phyloP scores from a whole-genome alignment of 192 early-diverging fungal genomes.

The Coemansia sp. region DNA sequence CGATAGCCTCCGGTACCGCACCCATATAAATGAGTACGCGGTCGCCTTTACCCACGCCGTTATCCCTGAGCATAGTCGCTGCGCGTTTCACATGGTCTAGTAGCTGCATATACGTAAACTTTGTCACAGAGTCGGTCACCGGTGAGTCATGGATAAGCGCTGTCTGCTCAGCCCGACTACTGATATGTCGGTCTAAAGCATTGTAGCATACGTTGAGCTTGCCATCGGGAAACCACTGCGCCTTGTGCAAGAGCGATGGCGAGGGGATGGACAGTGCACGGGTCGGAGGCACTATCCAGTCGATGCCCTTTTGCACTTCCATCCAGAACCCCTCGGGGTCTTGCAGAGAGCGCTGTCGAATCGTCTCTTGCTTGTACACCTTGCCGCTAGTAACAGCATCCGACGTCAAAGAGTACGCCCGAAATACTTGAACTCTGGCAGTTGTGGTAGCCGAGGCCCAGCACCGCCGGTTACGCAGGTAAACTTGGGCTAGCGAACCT shows the following conservation, averaged over 20 bases:
- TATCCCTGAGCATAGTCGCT: constrained; percentile 60
- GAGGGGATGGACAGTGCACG: constrained; percentile 51
- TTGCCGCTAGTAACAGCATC: not conserved
- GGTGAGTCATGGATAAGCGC: constrained; percentile 79
- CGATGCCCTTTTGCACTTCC: constrained; percentile 19
- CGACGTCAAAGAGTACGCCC: not conserved
- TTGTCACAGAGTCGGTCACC: constrained; percentile 54
- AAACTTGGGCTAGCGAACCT: not conserved
- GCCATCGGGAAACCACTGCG: constrained; percentile 69
- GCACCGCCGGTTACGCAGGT: not conserved
- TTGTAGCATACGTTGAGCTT: constrained; percentile 74
- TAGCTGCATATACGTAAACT: constrained; percentile 68
- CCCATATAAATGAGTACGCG: constrained; percentile 83
- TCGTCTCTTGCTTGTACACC: constrained; percentile 11
- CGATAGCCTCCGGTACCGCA: constrained; percentile 75
- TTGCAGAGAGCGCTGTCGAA: constrained; percentile 13
- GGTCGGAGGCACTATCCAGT: constrained; percentile 42
- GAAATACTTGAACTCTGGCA: not conserved
- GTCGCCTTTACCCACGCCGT: constrained; percentile 68
- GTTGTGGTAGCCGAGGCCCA: not conserved
- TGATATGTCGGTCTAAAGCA: constrained; percentile 66
- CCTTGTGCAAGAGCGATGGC: constrained; percentile 29
- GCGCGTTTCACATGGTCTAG: constrained; percentile 64
- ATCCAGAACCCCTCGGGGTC: constrained; percentile 26
- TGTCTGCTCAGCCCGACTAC: constrained; percentile 57